Percentiles rank a stretch among this genome's conserved stretches.
phyloP scores from a whole-genome alignment of 73 alveolate species.

The Paramecium bursaria region DNA sequence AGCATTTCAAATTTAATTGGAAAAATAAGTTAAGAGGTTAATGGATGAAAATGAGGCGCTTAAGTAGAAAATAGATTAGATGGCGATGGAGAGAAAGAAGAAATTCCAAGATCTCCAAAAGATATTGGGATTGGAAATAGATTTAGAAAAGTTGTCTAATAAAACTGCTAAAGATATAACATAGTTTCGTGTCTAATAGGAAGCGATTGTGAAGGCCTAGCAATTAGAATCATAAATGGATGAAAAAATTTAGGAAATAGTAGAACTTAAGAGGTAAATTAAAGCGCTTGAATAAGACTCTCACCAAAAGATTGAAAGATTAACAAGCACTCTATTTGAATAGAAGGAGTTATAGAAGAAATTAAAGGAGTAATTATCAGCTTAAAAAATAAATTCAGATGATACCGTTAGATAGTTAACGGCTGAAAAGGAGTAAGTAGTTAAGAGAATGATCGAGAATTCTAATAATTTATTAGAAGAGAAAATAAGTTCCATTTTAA shows the following conservation, averaged over 20 bases:
- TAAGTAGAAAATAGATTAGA: slow-evolving; percentile 45
- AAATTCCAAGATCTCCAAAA: slow-evolving; percentile 45
- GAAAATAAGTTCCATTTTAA: slow-evolving; percentile 42
- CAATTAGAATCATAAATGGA: slow-evolving; percentile 36
- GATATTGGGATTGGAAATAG: slow-evolving; percentile 66
- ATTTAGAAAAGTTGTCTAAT: slow-evolving; percentile 64
- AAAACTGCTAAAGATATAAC: slow-evolving; percentile 57
- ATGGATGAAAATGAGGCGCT: slow-evolving; percentile 57
- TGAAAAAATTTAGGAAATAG: slow-evolving; percentile 20
- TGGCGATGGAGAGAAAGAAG: slow-evolving; percentile 30
- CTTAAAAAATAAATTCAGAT: slow-evolving; percentile 63
- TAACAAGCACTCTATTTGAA: slow-evolving; percentile 40
- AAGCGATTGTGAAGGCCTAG: slow-evolving; percentile 34
- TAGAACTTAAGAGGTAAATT: background rate
- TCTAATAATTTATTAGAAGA: slow-evolving; percentile 64
- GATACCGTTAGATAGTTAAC: slow-evolving; percentile 52
- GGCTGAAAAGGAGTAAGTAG: slow-evolving; percentile 52
- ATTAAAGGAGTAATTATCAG: slow-evolving; percentile 41
- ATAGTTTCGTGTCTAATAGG: slow-evolving; percentile 47
- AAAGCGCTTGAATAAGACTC: slow-evolving; percentile 51
- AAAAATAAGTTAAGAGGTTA: slow-evolving; percentile 40
- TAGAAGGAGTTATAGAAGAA: slow-evolving; percentile 40
- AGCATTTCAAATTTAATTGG: slow-evolving; percentile 5
- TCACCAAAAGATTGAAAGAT: slow-evolving; percentile 42
- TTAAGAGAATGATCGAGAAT: slow-evolving; percentile 47